Percentiles rank a stretch among this genome's conserved stretches.
phyloP scores from a whole-genome alignment of 2,329 filamentous ascomycete species.

The Diaporthe citriasiana region DNA sequence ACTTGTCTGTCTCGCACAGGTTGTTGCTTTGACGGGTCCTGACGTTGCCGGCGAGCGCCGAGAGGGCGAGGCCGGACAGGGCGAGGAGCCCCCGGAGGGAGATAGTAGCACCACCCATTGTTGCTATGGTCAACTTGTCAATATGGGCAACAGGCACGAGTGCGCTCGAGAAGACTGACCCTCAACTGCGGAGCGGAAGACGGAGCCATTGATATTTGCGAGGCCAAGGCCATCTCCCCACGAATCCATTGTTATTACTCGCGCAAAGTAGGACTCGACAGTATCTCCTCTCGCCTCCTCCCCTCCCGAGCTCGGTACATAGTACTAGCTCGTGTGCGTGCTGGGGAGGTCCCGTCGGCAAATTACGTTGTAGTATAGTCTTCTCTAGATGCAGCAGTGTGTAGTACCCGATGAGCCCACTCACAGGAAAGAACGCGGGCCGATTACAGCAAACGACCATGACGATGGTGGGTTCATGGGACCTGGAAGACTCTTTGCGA shows the following conservation, averaged over 20 bases:
- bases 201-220: conserved; percentile 7
- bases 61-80: conserved; percentile 30
- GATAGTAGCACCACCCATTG: conserved; percentile 16
- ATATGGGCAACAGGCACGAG: conserved; percentile 14
- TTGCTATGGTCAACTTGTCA: conserved; percentile 28
- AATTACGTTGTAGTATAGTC: background rate
- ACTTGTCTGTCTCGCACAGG: conserved; percentile 32
- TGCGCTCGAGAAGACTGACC: background rate
- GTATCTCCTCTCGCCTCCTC: conserved; percentile 8
- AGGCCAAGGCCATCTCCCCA: conserved; percentile 9
- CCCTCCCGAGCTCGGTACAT: conserved; percentile 16
- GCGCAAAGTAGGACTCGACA: background rate
- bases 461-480: conserved; percentile 12
- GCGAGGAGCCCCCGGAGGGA: conserved; percentile 26
- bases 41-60: conserved; percentile 19
- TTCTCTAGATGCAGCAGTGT: background rate
- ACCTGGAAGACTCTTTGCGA: background rate
- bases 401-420: conserved; percentile 2
- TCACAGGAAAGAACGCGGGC: conserved; percentile 7
- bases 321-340: background rate
- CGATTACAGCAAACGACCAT: conserved; percentile 18
- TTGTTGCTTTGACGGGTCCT: conserved; percentile 3
- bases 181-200: background rate
- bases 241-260: conserved; percentile 26
- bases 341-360: conserved; percentile 8